Conservation (phyloP, 2,329 filamentous ascomycete genomes). For the Aspergillus clavatus region DNA sequence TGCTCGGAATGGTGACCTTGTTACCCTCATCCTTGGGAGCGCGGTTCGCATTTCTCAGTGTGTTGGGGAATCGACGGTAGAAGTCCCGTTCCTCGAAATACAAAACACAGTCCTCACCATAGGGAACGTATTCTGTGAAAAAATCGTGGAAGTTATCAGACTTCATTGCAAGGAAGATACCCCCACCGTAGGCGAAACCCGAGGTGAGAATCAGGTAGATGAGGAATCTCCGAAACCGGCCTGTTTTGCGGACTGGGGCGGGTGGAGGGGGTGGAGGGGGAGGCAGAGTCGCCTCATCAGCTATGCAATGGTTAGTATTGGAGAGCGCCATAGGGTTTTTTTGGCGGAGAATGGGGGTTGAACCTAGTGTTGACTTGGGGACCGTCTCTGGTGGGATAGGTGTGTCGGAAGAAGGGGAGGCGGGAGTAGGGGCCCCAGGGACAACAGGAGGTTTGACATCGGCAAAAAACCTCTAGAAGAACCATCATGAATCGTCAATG, state of each 20-base stretch:
- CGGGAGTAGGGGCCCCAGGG: slow-evolving; percentile 39
- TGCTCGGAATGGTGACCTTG: slow-evolving; percentile 75
- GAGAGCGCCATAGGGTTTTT: slow-evolving; percentile 1
- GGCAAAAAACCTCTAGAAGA: slow-evolving; percentile 47
- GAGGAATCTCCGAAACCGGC: slow-evolving; percentile 72
- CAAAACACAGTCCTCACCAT: slow-evolving; percentile 87
- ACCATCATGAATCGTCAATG: slow-evolving; percentile 15
- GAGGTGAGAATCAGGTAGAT: slow-evolving; percentile 72
- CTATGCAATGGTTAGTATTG: slow-evolving; percentile 37
- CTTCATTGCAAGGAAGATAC: slow-evolving; percentile 86
- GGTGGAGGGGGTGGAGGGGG: slow-evolving; percentile 41
- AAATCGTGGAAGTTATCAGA: slow-evolving; percentile 99
- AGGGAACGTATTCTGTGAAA: slow-evolving; percentile 95
- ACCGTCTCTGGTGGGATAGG: slow-evolving; percentile 48
- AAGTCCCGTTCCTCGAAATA: slow-evolving; percentile 96
- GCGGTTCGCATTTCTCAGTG: slow-evolving; percentile 45
- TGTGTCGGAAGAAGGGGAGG: slow-evolving; percentile 42
- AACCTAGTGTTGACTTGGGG: slow-evolving; percentile 42
- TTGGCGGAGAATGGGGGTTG: slow-evolving; percentile 13
- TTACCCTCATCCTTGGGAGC: slow-evolving; percentile 52
- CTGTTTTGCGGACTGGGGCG: slow-evolving; percentile 57
- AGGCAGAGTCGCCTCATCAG: slow-evolving; percentile 31
- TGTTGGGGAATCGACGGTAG: slow-evolving; percentile 70
- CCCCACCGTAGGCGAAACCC: slow-evolving; percentile 74
- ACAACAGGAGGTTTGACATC: slow-evolving; percentile 42